Evolutionary conservation across 371 early-diverging fungal genomes (phyloP).

Genomic region (Mortierella sp.): DNA sequence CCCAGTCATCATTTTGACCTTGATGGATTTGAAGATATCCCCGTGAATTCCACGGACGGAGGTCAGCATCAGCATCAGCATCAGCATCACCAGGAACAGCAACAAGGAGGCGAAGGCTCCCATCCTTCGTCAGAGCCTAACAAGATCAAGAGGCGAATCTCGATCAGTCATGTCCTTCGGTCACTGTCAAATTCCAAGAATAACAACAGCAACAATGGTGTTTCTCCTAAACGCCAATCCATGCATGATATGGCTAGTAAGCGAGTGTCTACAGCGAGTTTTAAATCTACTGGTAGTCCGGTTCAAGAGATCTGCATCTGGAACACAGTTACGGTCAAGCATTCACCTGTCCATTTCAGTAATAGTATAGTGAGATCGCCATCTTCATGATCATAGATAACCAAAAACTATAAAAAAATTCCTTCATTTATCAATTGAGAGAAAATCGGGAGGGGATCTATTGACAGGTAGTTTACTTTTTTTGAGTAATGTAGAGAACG

Average conservation of each 20-base stretch:
- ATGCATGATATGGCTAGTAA: background rate
- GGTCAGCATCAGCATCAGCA: too few species aligned
- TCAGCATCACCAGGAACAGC: too few species aligned
- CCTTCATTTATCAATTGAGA: background rate
- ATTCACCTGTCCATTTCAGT: background rate
- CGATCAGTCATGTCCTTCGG: conserved; percentile 31
- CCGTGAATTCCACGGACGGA: background rate
- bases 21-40: background rate
- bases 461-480: too few species aligned
- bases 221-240: background rate
- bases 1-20: background rate
- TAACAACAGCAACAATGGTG: background rate
- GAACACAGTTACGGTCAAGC: background rate
- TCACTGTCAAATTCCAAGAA: conserved; percentile 16
- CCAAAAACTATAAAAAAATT: background rate
- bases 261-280: background rate
- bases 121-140: background rate
- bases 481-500: too few species aligned
- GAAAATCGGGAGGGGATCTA: too few species aligned
- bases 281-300: background rate
- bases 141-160: conserved; percentile 29
- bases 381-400: too few species aligned
- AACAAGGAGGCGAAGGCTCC: background rate
- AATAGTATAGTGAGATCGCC: too few species aligned
- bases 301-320: background rate